Percentiles rank a stretch among this genome's conserved stretches.
phyloP scores from a whole-genome alignment of 2,329 filamentous ascomycete species.

The Aspergillus pseudoglaucus region DNA sequence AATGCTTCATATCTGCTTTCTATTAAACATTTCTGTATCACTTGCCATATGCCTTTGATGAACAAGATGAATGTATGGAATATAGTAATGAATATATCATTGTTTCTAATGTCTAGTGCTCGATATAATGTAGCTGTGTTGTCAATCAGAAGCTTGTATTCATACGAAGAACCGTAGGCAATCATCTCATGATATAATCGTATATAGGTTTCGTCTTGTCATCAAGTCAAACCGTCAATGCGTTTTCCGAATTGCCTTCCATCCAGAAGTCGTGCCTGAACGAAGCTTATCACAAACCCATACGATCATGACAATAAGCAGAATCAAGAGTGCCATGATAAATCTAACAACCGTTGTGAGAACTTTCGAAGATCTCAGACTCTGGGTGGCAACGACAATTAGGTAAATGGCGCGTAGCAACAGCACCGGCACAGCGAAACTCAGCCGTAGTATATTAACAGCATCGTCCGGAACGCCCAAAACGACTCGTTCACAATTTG shows the following conservation, averaged over 20 bases:
- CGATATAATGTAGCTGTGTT: neutral
- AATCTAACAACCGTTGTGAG: neutral
- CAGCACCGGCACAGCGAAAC: slow-evolving; percentile 1
- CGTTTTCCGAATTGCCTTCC: neutral
- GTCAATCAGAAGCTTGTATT: neutral
- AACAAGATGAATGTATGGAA: neutral
- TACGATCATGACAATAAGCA: neutral
- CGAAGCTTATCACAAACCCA: neutral
- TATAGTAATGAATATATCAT: neutral
- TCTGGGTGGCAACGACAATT: neutral
- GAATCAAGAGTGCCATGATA: neutral
- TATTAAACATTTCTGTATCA: neutral
- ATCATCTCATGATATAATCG: too few relatives aligned
- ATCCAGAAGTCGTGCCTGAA: neutral
- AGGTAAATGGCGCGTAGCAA: neutral
- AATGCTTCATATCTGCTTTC: neutral
- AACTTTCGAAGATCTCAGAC: neutral
- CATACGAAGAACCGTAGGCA: too few relatives aligned
- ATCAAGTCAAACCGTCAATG: neutral
- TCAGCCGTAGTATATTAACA: neutral
- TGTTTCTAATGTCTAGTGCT: too few relatives aligned
- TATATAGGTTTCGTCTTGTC: too few relatives aligned
- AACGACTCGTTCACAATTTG: neutral
- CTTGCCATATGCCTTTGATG: neutral
- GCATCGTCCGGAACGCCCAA: neutral